phyloP scores from a whole-genome alignment of 495 filamentous ascomycete genomes.

The Daldinia decipiens region DNA sequence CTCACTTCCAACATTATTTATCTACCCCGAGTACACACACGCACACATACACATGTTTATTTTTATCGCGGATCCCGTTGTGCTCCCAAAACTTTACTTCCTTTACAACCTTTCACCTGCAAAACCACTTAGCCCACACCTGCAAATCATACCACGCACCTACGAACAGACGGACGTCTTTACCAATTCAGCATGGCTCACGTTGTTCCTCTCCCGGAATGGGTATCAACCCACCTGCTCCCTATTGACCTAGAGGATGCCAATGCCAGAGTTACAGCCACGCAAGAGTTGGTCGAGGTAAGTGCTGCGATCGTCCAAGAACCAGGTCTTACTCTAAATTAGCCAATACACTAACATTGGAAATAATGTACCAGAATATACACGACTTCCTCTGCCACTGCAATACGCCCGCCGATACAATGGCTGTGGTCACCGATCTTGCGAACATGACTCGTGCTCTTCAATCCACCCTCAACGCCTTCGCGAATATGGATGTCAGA shows the following conservation, averaged over 20 bases:
- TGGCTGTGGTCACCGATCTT: not conserved
- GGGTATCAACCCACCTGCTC: not conserved
- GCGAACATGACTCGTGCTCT: not conserved
- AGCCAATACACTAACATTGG: not conserved
- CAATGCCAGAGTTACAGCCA: not conserved
- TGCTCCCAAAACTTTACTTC: too few species aligned
- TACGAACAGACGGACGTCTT: not conserved
- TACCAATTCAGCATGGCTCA: not conserved
- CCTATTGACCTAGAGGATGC: not conserved
- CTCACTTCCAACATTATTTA: too few species aligned
- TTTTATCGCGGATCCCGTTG: not conserved
- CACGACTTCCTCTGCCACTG: not conserved
- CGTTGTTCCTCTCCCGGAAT: not conserved
- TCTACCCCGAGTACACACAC: not conserved
- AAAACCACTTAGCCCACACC: not conserved
- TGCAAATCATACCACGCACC: not conserved
- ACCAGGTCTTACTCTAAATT: not conserved
- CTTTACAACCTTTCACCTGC: not conserved
- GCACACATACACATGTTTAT: not conserved
- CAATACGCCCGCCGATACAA: not conserved
- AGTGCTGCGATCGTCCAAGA: not conserved
- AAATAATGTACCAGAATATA: not conserved
- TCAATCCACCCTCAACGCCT: too few species aligned
- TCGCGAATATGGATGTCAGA: too few species aligned
- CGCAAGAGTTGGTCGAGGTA: not conserved